phyloP scores from a whole-genome alignment of 805 yeast genomes.

The Teunomyces aglyptinius region DNA sequence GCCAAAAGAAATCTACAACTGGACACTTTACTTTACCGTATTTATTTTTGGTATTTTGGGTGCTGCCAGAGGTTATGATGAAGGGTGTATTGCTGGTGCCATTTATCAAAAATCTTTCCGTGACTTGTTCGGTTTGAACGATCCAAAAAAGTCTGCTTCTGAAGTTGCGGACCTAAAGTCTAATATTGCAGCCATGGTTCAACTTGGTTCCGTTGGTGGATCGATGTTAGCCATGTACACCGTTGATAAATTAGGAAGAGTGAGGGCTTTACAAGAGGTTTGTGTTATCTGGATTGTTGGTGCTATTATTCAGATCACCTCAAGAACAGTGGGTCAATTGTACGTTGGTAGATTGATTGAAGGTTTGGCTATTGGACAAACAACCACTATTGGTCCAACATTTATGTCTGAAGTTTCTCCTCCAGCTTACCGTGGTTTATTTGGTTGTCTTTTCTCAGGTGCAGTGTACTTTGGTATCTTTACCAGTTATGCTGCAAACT shows the following conservation, averaged over 20 bases:
- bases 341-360: conserved; percentile 56
- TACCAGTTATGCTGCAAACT: conserved; percentile 49
- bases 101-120: conserved; percentile 44
- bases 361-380: conserved; percentile 57
- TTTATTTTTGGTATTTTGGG: conserved; percentile 55
- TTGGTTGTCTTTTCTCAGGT: conserved; percentile 54
- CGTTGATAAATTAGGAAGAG: conserved; percentile 52
- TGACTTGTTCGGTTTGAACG: conserved; percentile 43
- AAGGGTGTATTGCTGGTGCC: conserved; percentile 50
- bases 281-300: conserved; percentile 38
- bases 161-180: conserved; percentile 48
- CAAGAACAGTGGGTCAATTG: conserved; percentile 46
- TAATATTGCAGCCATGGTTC: conserved; percentile 59
- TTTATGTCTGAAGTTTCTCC: conserved; percentile 56
- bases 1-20: conserved; percentile 48
- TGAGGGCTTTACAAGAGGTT: conserved; percentile 44
- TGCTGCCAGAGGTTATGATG: conserved; percentile 57
- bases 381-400: conserved; percentile 55
- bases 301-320: conserved; percentile 48
- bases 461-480: conserved; percentile 56
- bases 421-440: conserved; percentile 48
- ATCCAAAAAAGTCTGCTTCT: conserved; percentile 29
- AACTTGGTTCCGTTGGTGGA: conserved; percentile 55
- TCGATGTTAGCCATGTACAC: conserved; percentile 47
- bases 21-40: conserved; percentile 43